A percentile compares a stretch with the other conserved stretches of the same genome.
These are phyloP conservation scores for Orbilia quercus DNA, from an alignment of 2,329 filamentous ascomycete species.

Conservation along the genomic window DNA sequence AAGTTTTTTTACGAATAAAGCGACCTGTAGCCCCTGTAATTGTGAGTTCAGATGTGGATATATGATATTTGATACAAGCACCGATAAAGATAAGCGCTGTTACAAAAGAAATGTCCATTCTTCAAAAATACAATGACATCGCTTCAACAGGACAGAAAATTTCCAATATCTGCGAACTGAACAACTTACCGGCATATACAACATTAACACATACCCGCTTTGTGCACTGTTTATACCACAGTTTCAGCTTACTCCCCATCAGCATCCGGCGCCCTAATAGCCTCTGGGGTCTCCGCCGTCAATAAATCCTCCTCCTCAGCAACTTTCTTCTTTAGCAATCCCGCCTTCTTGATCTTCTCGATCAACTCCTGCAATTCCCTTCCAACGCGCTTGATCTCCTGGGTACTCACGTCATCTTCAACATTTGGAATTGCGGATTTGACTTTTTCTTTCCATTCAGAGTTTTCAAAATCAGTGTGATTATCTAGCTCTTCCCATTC, in stretches of 20 bases:
- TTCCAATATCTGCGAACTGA: too few species aligned
- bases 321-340: constrained; percentile 26
- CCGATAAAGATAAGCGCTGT: too few species aligned
- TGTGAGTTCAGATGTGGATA: too few species aligned
- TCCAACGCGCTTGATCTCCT: constrained; percentile 75
- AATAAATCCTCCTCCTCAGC: constrained; percentile 27
- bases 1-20: too few species aligned
- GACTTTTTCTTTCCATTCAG: constrained; percentile 87
- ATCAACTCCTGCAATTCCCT: constrained; percentile 67
- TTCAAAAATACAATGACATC: background rate
- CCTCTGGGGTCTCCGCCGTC: constrained; percentile 42
- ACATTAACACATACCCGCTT: background rate
- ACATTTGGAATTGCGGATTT: constrained; percentile 81
- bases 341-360: constrained; percentile 60
- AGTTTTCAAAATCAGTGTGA: constrained; percentile 80
- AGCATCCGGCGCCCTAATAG: constrained; percentile 39
- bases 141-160: background rate
- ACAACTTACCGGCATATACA: background rate
- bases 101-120: background rate
- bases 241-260: constrained; percentile 2
- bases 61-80: too few species aligned
- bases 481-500: constrained; percentile 89
- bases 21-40: too few species aligned
- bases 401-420: constrained; percentile 78
- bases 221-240: background rate